A percentile compares a stretch with the other conserved stretches of the same genome.
Evolutionary conservation across 1,284 basidiomycete genomes (phyloP).

Genomic region (Puccinia triticina): DNA sequence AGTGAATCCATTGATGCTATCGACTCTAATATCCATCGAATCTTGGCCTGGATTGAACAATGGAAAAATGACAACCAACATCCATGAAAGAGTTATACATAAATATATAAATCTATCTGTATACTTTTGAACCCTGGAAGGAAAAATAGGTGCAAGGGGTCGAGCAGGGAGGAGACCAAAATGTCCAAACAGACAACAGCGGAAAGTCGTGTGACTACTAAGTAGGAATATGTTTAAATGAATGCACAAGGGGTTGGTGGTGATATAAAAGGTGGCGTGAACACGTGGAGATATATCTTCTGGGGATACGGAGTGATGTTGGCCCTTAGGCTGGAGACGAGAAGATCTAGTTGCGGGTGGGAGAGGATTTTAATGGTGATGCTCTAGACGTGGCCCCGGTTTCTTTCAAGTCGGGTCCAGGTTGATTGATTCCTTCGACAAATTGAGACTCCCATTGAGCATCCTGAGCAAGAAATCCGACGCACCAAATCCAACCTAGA

Average conservation of each 20-base stretch:
- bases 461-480: slow-evolving; percentile 51
- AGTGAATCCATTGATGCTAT: slow-evolving; percentile 80
- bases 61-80: slow-evolving; percentile 69
- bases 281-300: not conserved
- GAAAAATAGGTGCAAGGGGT: not conserved
- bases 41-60: slow-evolving; percentile 78
- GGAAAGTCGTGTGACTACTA: too few relatives aligned
- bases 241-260: not conserved
- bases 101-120: not conserved
- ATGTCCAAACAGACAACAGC: too few relatives aligned
- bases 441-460: slow-evolving; percentile 44
- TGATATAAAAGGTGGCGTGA: not conserved
- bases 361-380: not conserved
- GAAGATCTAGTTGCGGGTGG: too few relatives aligned
- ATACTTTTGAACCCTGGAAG: not conserved
- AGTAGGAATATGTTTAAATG: too few relatives aligned
- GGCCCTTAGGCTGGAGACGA: too few relatives aligned
- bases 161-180: not conserved
- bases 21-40: slow-evolving; percentile 80
- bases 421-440: slow-evolving; percentile 38
- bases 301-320: too few relatives aligned
- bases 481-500: slow-evolving; percentile 76
- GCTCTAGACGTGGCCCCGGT: not conserved
- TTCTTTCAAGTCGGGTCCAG: not conserved
- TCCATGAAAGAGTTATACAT: not conserved